Conservation (phyloP, 164 flowering plant genomes). For the Stephania japonica region DNA sequence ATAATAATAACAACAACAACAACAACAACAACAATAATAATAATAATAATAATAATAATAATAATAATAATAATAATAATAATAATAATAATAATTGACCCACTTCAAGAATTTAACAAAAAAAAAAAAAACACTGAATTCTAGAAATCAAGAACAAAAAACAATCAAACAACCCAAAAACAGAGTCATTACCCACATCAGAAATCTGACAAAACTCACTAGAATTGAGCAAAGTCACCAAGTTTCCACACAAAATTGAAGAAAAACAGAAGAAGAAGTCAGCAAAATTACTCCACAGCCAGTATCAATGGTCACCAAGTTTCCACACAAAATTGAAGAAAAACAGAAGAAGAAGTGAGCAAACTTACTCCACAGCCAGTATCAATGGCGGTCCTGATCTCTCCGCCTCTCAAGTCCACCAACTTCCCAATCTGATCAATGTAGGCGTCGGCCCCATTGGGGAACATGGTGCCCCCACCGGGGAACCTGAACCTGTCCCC, state of each 20-base stretch:
- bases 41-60: no score
- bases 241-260: no score
- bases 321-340: no score
- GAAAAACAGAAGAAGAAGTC: not conserved
- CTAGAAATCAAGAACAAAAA: no score
- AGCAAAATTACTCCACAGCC: conserved; percentile 86
- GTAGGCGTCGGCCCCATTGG: conserved; percentile 75
- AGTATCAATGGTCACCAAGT: conserved; percentile 92
- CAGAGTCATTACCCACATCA: not conserved
- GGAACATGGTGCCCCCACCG: conserved; percentile 98
- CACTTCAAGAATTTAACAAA: no score
- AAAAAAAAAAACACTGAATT: no score
- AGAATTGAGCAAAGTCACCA: conserved; percentile 19
- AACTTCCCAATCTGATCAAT: conserved; percentile 72
- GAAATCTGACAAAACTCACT: not conserved
- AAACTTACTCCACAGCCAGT: conserved; percentile 95
- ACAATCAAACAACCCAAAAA: no score
- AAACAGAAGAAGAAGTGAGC: no score
- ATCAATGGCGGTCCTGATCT: conserved; percentile 86
- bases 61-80: no score
- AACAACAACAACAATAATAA: no score
- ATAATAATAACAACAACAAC: no score
- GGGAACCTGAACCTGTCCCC: conserved; percentile 78
- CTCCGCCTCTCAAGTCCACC: conserved; percentile 63
- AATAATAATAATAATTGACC: no score